Evolutionary conservation across 2,329 filamentous ascomycete species (phyloP), one percentile per base, ranked within the genome.

Genomic region (Colletotrichum sp.): DNA sequence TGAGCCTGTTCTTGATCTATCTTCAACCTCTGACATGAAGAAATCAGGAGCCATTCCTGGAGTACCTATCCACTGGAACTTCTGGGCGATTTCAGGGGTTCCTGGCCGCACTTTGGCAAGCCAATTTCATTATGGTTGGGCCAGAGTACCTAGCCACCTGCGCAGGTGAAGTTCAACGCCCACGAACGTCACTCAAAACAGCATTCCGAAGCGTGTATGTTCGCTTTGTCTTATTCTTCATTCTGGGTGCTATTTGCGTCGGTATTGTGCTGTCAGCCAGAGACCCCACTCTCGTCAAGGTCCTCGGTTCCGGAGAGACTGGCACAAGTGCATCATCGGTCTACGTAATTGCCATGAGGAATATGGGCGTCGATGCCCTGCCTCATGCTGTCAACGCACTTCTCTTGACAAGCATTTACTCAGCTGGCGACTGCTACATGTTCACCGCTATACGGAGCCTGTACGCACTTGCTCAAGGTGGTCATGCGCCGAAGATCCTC

Each of bases 81-180:
- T 86, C 94, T 0, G 94, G 94, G 36, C 89, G 89, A 63, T 95
- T 94, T 79, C 87, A 95, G 26, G 94, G 94, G 3, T 95, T 95
- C 80, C 85, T 95, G 30, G 89, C 91, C 72, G 92, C 92, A 72
- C 84, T 94, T 59, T 94, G 93, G 82, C 90, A 90, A 77, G 92
- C 91, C 15, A 87, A 87, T 71, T 93, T 93, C 82, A 91, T 90
- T 24, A 88, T 93, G 70, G 90, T 91, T 30, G 92, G 92, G 67
- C 93, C 91, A 4, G 92, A 93, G 81, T 90, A 88, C 34, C 92
- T 93, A 61, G 91, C 91, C 65, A 91, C 93, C 71, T 93, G 92
- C 0, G 92, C 92, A 1, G 92, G 92, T 52, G 92, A 93, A 81
- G 93, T 92, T 4, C 90, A 89, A 77, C 87, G 93, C 78, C 92